These are phyloP conservation scores for Lagenidium sp. DNA, from an alignment of 352 stramenopile genomes.

Conservation along the genomic window DNA sequence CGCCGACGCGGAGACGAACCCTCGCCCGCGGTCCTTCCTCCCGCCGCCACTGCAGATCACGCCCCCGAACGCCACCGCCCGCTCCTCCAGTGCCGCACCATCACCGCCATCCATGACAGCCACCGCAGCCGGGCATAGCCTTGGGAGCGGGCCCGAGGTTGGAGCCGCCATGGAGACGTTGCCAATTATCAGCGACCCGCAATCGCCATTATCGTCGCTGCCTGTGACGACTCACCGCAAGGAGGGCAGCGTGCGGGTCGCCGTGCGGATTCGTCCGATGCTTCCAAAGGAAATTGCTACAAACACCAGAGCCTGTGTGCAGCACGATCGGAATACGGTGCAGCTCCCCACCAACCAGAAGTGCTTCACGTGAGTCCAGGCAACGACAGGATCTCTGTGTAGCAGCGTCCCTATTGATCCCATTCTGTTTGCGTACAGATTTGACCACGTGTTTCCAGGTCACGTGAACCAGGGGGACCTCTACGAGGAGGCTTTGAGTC, in stretches of 20 bases:
- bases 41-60: too few species aligned
- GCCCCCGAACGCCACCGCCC: too few species aligned
- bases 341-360: conserved; percentile 27
- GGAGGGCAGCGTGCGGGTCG: conserved; percentile 65
- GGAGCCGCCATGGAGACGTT: too few species aligned
- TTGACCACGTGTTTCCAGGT: conserved; percentile 75
- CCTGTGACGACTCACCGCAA: too few species aligned
- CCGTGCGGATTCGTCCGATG: conserved; percentile 68
- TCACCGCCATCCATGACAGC: too few species aligned
- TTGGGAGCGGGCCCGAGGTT: too few species aligned
- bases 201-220: too few species aligned
- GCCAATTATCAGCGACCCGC: too few species aligned
- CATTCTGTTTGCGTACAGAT: conserved; percentile 20
- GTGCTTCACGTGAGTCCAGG: conserved; percentile 52
- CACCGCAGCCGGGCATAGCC: too few species aligned
- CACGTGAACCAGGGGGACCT: conserved; percentile 45
- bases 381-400: background rate
- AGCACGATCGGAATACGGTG: conserved; percentile 27
- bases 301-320: conserved; percentile 34
- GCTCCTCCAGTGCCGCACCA: too few species aligned
- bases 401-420: background rate
- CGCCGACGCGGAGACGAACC: too few species aligned
- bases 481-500: conserved; percentile 62
- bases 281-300: conserved; percentile 64
- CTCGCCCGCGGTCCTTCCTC: too few species aligned